Percentiles rank a stretch among this genome's conserved stretches.
phyloP scores from a whole-genome alignment of 805 yeast species.

The Diddensiella caesifluorescens region DNA sequence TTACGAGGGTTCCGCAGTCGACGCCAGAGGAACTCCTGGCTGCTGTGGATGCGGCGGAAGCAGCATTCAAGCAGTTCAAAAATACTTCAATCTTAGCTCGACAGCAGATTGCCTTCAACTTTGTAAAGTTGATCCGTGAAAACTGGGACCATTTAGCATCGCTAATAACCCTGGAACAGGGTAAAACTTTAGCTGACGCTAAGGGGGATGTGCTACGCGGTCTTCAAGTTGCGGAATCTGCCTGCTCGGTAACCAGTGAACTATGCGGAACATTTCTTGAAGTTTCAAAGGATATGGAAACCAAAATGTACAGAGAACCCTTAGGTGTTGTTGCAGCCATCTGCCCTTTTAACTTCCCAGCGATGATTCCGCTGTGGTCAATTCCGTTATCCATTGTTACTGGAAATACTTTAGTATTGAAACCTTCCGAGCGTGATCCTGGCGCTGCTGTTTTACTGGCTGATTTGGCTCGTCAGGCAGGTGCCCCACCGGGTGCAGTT shows the following conservation, averaged over 20 bases:
- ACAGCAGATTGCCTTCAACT: slow-evolving; percentile 63
- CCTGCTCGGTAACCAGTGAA: slow-evolving; percentile 58
- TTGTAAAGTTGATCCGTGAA: slow-evolving; percentile 55
- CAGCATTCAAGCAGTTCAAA: slow-evolving; percentile 57
- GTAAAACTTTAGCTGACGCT: slow-evolving; percentile 72
- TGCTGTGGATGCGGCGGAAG: slow-evolving; percentile 60
- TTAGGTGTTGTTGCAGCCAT: slow-evolving; percentile 73
- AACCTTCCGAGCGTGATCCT: slow-evolving; percentile 73
- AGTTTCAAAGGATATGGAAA: slow-evolving; percentile 70
- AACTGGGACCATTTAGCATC: slow-evolving; percentile 67
- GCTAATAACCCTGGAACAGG: slow-evolving; percentile 63
- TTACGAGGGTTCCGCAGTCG: slow-evolving; percentile 66
- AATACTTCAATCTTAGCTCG: slow-evolving; percentile 44
- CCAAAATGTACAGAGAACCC: slow-evolving; percentile 65
- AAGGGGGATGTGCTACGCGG: slow-evolving; percentile 72
- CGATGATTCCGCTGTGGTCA: slow-evolving; percentile 73
- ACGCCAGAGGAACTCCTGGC: slow-evolving; percentile 59
- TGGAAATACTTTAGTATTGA: slow-evolving; percentile 68
- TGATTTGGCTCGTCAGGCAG: slow-evolving; percentile 66
- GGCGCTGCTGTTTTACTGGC: slow-evolving; percentile 73
- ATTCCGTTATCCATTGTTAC: slow-evolving; percentile 59
- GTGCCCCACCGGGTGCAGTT: slow-evolving; percentile 68
- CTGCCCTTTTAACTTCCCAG: slow-evolving; percentile 80
- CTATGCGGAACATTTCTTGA: slow-evolving; percentile 59
- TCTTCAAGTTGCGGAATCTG: slow-evolving; percentile 72